Percentiles rank a stretch among this genome's conserved stretches.
Conservation (phyloP, 1,284 basidiomycete genomes). For the Amylostereum areolatum region DNA sequence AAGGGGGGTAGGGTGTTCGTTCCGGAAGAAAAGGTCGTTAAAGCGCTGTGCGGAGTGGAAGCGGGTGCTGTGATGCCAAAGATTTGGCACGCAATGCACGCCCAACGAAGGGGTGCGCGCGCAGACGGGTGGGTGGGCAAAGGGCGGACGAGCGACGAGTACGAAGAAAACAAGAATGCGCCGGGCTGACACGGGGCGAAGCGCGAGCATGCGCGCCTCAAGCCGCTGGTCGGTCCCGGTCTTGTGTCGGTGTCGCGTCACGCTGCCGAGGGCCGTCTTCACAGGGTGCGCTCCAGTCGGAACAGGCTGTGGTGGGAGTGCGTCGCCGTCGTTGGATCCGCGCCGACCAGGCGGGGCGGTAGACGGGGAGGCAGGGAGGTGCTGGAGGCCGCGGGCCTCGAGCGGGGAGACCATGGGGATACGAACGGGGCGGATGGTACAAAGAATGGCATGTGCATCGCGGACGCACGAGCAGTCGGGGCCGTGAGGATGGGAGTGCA, state of each 20-base stretch:
- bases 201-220: slow-evolving; percentile 42
- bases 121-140: slow-evolving; percentile 45
- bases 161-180: slow-evolving; percentile 51
- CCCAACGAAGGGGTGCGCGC: slow-evolving; percentile 68
- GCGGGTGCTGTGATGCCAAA: slow-evolving; percentile 67
- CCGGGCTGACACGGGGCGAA: slow-evolving; percentile 40
- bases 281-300: slow-evolving; percentile 4
- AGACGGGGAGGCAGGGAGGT: no score
- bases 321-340: slow-evolving; percentile 2
- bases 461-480: slow-evolving; percentile 21
- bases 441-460: slow-evolving; percentile 18
- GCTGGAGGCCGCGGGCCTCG: slow-evolving; percentile 5
- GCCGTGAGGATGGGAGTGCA: slow-evolving; percentile 5
- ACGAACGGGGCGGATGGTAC: slow-evolving; percentile 11
- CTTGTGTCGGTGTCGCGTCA: slow-evolving; percentile 64
- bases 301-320: background rate
- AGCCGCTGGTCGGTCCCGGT: slow-evolving; percentile 42
- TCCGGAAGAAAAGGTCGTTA: slow-evolving; percentile 15
- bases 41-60: slow-evolving; percentile 21
- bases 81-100: slow-evolving; percentile 54
- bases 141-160: slow-evolving; percentile 35
- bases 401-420: slow-evolving; percentile 16
- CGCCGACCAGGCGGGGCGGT: slow-evolving; percentile 2
- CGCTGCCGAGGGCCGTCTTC: slow-evolving; percentile 17
- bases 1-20: slow-evolving; percentile 9